These are phyloP conservation scores for Lanmaoa pseudosensibilis DNA, from an alignment of 768 basidiomycete species.

Conservation along the genomic window DNA sequence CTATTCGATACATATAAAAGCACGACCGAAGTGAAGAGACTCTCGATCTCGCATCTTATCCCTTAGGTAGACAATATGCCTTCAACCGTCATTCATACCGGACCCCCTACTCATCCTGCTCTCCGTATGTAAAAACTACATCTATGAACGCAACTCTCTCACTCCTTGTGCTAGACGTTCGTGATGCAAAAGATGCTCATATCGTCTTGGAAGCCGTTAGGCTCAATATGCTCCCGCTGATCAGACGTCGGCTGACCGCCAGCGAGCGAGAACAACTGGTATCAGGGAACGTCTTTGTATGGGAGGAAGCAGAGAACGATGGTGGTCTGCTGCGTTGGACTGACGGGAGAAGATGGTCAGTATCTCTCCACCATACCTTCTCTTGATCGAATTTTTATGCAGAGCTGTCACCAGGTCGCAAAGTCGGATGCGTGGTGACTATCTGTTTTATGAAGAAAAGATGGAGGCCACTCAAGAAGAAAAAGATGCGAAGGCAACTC, in stretches of 20 bases:
- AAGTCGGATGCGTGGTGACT: slow-evolving; percentile 81
- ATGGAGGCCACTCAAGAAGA: slow-evolving; percentile 79
- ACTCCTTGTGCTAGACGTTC: slow-evolving; percentile 51
- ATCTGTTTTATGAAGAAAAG: slow-evolving; percentile 83
- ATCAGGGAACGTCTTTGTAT: slow-evolving; percentile 80
- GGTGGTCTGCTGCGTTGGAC: slow-evolving; percentile 74
- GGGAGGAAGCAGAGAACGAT: slow-evolving; percentile 80
- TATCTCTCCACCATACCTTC: background rate
- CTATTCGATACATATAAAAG: slow-evolving; percentile 27
- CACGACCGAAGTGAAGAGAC: background rate
- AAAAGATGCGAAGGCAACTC: slow-evolving; percentile 75
- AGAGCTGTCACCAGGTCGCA: slow-evolving; percentile 57
- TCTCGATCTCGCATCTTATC: slow-evolving; percentile 6
- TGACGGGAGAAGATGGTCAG: slow-evolving; percentile 75
- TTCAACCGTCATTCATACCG: slow-evolving; percentile 19
- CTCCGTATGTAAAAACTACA: slow-evolving; percentile 26
- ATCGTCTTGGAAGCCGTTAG: slow-evolving; percentile 76
- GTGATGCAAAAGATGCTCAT: slow-evolving; percentile 79
- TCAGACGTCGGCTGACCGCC: slow-evolving; percentile 67
- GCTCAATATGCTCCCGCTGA: slow-evolving; percentile 64
- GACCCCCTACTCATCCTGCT: slow-evolving; percentile 32
- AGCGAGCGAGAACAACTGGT: slow-evolving; percentile 66
- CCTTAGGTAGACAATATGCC: slow-evolving; percentile 11
- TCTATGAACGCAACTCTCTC: background rate
- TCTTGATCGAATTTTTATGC: slow-evolving; percentile 4